Evolutionary conservation across 306 rosid genomes (phyloP).

Genomic region (Cicer yamashitae): DNA sequence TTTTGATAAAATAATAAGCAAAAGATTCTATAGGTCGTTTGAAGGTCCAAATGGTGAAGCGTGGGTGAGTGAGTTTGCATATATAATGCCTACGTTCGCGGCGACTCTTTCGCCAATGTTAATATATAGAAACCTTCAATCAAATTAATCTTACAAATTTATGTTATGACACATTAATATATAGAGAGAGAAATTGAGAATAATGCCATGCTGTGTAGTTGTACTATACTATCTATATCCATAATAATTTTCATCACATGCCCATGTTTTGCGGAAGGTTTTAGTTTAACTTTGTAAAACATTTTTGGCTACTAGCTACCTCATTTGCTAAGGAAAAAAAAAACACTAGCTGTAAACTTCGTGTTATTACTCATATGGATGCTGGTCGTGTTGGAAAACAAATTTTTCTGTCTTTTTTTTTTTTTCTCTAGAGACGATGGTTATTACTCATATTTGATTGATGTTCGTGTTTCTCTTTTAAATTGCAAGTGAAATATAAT

Average conservation of each 20-base stretch:
- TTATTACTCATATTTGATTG: no score
- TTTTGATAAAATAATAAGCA: slow-evolving; percentile 21
- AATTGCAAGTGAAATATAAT: no score
- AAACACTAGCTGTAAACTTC: slow-evolving; percentile 40
- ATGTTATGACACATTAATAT: background rate
- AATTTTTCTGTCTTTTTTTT: no score
- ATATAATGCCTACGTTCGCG: slow-evolving; percentile 60
- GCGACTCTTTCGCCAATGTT: slow-evolving; percentile 57
- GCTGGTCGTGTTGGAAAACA: no score
- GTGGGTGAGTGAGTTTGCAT: slow-evolving; percentile 47
- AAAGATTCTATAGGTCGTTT: slow-evolving; percentile 50
- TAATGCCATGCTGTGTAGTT: slow-evolving; percentile 54
- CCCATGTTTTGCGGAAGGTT: slow-evolving; percentile 64
- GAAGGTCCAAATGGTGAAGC: slow-evolving; percentile 42
- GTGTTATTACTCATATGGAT: slow-evolving; percentile 28
- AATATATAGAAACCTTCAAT: slow-evolving; percentile 29
- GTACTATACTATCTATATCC: slow-evolving; percentile 37
- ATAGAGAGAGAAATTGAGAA: slow-evolving; percentile 28
- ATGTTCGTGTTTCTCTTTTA: no score
- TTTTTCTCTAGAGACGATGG: no score
- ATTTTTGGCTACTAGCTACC: slow-evolving; percentile 51
- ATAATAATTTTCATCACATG: slow-evolving; percentile 62
- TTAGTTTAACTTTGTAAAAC: slow-evolving; percentile 10
- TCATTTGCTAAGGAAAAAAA: slow-evolving; percentile 11
- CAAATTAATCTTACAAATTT: no score